A percentile compares a stretch with the other conserved stretches of the same genome.
Conservation (phyloP, 345 rosid species). For the Eutrema yunnanense region DNA sequence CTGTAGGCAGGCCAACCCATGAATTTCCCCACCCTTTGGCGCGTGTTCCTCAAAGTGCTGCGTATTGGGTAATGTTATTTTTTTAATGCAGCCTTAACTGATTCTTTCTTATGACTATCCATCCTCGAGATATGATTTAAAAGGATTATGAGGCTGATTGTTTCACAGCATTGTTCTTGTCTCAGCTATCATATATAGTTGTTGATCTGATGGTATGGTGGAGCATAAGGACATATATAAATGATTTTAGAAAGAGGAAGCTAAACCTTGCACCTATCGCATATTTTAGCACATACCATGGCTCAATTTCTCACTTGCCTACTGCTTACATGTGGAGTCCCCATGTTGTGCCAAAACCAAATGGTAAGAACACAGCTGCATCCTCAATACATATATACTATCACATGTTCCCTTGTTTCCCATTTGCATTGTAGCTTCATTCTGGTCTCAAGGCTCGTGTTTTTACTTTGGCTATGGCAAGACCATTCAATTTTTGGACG, state of each 20-base stretch:
- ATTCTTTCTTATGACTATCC: not conserved
- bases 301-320: constrained; percentile 93
- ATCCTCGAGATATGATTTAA: not conserved
- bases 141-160: not conserved
- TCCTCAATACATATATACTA: not conserved
- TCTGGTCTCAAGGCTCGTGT: not conserved
- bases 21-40: constrained; percentile 98
- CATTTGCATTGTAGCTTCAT: not conserved
- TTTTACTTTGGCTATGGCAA: not conserved
- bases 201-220: constrained; percentile 98
- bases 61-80: constrained; percentile 71
- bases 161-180: not conserved
- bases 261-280: constrained; percentile 87
- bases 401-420: constrained; percentile 1
- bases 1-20: constrained; percentile 94
- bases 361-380: constrained; percentile 40
- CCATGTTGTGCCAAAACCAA: constrained; percentile 93
- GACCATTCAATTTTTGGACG: not conserved
- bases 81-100: not conserved
- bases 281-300: constrained; percentile 89
- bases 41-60: constrained; percentile 95
- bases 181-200: constrained; percentile 83
- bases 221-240: constrained; percentile 90
- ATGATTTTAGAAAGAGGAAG: constrained; percentile 85
- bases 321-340: constrained; percentile 99